Base-by-base conservation (phyloP, 1,284 basidiomycete species). In the Ganoderma multipileum region DNA sequence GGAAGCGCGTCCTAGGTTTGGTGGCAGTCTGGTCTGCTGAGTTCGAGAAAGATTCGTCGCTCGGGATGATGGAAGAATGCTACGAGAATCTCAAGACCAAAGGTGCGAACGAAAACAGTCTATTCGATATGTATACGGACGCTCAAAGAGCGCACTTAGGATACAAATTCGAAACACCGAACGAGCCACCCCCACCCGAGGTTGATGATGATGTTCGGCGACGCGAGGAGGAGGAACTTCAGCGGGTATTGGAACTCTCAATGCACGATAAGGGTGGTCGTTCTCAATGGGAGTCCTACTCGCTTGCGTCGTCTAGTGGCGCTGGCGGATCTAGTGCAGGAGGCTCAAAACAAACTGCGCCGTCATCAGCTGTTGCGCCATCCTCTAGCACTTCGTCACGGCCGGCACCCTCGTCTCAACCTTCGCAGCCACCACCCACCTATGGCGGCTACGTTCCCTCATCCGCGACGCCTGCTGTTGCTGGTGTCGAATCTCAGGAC, bases 41-140 rank as follows among this genome's bases (percentile, higher is more conserved):
- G 66, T 97, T 96, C 75, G 91, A 93, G 79, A 85, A 86, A 33
- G 93, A 97, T 74, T 81, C 91, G 3, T 89, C 92, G 28, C 86
- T 99, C 6, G 95, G 95, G 3, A 84, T 99, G 59, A 97, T 98
- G 91, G 91, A 93, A 73, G 96, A 98, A 74, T 93, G 95, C 61
- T 95, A 95, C 77, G 91, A 94, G 71, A 86, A 83, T 68, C 84
- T 99, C 63, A 93, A 93, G 80, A 84, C 86, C 12, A 98, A 96
- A 84, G 92, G 95, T 95, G 77, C 71, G 86, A 30, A 30, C 50
- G 6, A 28, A 26, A 7, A 2, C 9, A n/a, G 38, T 59, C n/a
- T 6, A 33, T 23, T 14, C 38, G 11, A 4, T 36, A 2, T 26
- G 9, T 2, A 50, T 18, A 16, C 26, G 2, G 5, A 28, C n/a